Evolutionary conservation across 2,329 filamentous ascomycete species (phyloP).

Genomic region (Fusarium sp.): DNA sequence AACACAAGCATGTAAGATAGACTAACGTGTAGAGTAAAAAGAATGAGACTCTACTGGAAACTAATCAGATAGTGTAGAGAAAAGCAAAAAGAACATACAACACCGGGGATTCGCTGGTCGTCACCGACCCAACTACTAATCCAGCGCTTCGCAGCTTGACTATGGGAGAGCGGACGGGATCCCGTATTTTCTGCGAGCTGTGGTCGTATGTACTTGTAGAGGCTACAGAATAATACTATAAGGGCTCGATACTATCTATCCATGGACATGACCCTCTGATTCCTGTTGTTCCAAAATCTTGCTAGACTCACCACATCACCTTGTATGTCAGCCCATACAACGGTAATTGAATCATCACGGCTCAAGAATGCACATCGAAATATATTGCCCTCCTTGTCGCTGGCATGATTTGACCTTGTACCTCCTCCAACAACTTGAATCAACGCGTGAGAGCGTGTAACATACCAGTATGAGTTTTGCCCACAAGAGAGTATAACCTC

Average conservation of each 20-base stretch:
- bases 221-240: neutral
- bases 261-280: neutral
- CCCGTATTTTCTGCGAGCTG: slow-evolving; percentile 35
- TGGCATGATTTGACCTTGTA: too few species aligned
- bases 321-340: too few species aligned
- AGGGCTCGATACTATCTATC: rapidly evolving
- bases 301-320: too few species aligned
- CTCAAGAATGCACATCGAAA: too few species aligned
- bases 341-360: too few species aligned
- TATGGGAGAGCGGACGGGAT: slow-evolving; percentile 34
- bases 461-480: neutral
- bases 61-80: too few species aligned
- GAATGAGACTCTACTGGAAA: neutral
- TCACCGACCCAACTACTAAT: slow-evolving; percentile 37
- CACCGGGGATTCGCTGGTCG: slow-evolving; percentile 35
- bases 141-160: slow-evolving; percentile 30
- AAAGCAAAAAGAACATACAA: slow-evolving; percentile 26
- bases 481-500: too few species aligned
- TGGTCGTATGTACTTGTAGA: slow-evolving; percentile 21
- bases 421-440: neutral
- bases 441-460: neutral
- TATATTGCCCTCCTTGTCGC: too few species aligned
- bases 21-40: neutral
- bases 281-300: too few species aligned
- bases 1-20: neutral